Conservation (phyloP, 2,329 filamentous ascomycete genomes). For the Penicillium frequentans region DNA sequence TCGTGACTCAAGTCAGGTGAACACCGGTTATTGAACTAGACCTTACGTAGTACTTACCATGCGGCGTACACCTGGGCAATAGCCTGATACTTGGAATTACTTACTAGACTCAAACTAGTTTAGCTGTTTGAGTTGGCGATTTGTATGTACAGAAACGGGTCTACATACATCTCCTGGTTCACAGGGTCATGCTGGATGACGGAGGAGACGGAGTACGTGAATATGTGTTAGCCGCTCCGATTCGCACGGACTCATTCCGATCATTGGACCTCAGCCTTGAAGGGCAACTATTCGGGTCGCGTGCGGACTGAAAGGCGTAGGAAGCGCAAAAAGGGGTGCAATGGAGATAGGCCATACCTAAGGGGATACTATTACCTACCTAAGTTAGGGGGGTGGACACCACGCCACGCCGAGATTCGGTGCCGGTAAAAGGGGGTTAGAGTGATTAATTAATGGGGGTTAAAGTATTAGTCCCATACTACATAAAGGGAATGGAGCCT, state of each 20-base stretch:
- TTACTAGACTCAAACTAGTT: neutral
- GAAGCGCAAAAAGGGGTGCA: constrained; percentile 10
- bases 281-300: constrained; percentile 4
- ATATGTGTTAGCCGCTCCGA: constrained; percentile 1
- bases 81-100: neutral
- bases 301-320: constrained; percentile 9
- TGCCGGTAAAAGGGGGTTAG: neutral
- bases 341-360: neutral
- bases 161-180: neutral
- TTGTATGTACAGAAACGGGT: neutral
- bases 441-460: neutral
- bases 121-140: neutral
- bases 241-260: constrained; percentile 16
- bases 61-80: neutral
- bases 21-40: neutral
- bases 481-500: constrained; percentile 2
- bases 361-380: neutral
- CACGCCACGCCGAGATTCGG: constrained; percentile 8
- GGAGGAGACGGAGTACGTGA: neutral
- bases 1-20: neutral
- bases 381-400: neutral
- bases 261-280: constrained; percentile 9
- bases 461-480: neutral
- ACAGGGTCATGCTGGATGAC: neutral
- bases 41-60: neutral